Evolutionary conservation across 1,284 basidiomycete species (phyloP).

Genomic region (Coniferiporia weirii): DNA sequence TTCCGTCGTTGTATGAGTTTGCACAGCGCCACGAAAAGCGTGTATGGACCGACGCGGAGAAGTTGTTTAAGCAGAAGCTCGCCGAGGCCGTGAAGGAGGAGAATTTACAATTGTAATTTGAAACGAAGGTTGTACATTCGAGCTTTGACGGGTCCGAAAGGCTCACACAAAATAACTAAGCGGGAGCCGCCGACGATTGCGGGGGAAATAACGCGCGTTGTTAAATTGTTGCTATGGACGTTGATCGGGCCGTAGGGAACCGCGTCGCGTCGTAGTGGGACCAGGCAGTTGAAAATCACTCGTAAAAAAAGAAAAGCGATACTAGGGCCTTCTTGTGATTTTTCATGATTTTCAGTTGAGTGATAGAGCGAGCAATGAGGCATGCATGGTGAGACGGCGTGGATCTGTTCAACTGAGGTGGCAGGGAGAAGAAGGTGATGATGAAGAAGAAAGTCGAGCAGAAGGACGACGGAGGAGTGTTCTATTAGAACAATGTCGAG

Average conservation of each 20-base stretch:
- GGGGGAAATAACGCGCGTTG: not conserved
- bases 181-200: too few species aligned
- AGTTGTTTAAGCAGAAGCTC: slow-evolving; percentile 78
- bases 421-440: too few species aligned
- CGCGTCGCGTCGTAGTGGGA: not conserved
- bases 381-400: too few species aligned
- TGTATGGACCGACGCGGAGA: slow-evolving; percentile 91
- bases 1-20: slow-evolving; percentile 82
- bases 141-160: not conserved
- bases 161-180: too few species aligned
- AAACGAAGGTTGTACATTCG: not conserved
- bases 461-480: too few species aligned
- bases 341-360: too few species aligned
- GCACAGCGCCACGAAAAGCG: slow-evolving; percentile 61
- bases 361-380: too few species aligned
- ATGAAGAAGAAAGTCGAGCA: too few species aligned
- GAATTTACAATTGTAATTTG: slow-evolving; percentile 8
- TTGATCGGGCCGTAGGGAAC: not conserved
- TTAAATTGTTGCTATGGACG: slow-evolving; percentile 3
- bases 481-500: too few species aligned
- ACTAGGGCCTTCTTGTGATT: not conserved
- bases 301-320: not conserved
- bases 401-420: too few species aligned
- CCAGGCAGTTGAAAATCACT: too few species aligned
- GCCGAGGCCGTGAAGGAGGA: slow-evolving; percentile 51